A percentile compares a stretch with the other conserved stretches of the same genome.
phyloP scores from a whole-genome alignment of 768 basidiomycete genomes.

The Rhizopogon vulgaris region DNA sequence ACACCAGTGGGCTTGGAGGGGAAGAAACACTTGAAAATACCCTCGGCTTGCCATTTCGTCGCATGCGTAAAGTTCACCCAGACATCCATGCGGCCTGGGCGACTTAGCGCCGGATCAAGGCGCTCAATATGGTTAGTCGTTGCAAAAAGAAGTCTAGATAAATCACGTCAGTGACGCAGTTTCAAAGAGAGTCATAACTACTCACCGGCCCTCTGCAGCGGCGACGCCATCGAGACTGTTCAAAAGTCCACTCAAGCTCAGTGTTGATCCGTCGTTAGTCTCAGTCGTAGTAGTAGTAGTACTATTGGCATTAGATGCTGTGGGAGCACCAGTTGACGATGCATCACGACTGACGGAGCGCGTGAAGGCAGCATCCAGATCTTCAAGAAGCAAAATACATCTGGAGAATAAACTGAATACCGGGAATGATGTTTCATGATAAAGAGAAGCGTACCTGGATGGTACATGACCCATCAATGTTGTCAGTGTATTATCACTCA shows the following conservation, averaged over 20 bases:
- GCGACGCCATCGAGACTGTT: slow-evolving; percentile 86
- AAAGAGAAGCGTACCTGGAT: slow-evolving; percentile 46
- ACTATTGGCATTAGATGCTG: slow-evolving; percentile 33
- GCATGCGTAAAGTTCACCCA: slow-evolving; percentile 91
- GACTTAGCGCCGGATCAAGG: slow-evolving; percentile 81
- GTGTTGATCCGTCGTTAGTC: slow-evolving; percentile 68
- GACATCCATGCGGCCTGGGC: slow-evolving; percentile 88
- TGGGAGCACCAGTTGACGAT: slow-evolving; percentile 70
- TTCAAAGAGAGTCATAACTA: slow-evolving; percentile 22
- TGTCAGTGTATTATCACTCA: slow-evolving; percentile 86
- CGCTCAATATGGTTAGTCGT: slow-evolving; percentile 94
- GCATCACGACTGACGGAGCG: slow-evolving; percentile 80
- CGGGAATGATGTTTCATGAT: slow-evolving; percentile 3
- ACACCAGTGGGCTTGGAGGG: slow-evolving; percentile 41
- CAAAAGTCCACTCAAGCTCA: slow-evolving; percentile 78
- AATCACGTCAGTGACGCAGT: slow-evolving; percentile 74
- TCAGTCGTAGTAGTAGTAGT: slow-evolving; percentile 37
- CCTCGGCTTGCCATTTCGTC: slow-evolving; percentile 89
- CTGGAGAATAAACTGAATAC: slow-evolving; percentile 31
- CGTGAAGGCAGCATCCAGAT: slow-evolving; percentile 90
- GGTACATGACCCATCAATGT: slow-evolving; percentile 88
- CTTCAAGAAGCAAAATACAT: slow-evolving; percentile 90
- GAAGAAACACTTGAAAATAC: slow-evolving; percentile 94
- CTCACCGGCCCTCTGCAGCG: slow-evolving; percentile 80
- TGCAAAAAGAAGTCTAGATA: slow-evolving; percentile 70